These are phyloP conservation scores for Xylaria cubensis DNA, from an alignment of 495 filamentous ascomycete genomes.

Conservation along the genomic window DNA sequence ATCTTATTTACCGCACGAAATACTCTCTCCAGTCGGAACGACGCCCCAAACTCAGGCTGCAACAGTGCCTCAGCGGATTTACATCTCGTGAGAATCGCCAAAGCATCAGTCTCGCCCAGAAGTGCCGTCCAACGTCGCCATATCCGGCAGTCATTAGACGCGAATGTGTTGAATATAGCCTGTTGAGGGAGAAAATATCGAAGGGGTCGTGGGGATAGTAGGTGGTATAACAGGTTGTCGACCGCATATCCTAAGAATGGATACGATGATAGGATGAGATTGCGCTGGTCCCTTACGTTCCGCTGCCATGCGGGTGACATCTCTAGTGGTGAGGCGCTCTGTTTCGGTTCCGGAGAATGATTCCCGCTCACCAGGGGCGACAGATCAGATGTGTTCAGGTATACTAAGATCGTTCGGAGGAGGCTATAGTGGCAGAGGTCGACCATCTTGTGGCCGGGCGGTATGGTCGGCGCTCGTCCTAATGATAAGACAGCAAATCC, in stretches of 20 bases:
- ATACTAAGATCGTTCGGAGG: constrained; percentile 43
- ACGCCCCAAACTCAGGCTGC: constrained; percentile 45
- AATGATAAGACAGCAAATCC: constrained; percentile 42
- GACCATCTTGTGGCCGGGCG: constrained; percentile 31
- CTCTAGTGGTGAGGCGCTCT: background rate
- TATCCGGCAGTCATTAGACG: constrained; percentile 38
- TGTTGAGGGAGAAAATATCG: constrained; percentile 47
- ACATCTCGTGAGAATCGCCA: constrained; percentile 32
- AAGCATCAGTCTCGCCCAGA: constrained; percentile 40
- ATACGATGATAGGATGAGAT: constrained; percentile 40
- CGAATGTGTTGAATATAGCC: constrained; percentile 34
- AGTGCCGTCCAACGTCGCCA: constrained; percentile 49
- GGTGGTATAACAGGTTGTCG: constrained; percentile 44
- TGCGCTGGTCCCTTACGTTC: constrained; percentile 36
- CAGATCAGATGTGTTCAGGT: constrained; percentile 48
- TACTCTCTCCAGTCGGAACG: constrained; percentile 29
- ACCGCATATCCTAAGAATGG: constrained; percentile 49
- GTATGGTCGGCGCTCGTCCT: constrained; percentile 18
- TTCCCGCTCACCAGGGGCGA: constrained; percentile 37
- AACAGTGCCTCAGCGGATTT: constrained; percentile 30
- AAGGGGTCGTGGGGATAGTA: constrained; percentile 40
- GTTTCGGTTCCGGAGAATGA: background rate
- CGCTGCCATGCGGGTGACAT: constrained; percentile 23
- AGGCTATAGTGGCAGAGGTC: constrained; percentile 45
- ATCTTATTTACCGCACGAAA: constrained; percentile 23